These are phyloP conservation scores for Phyllosticta paracitricarpa DNA, from an alignment of 2,329 filamentous ascomycete species.

Conservation along the genomic window DNA sequence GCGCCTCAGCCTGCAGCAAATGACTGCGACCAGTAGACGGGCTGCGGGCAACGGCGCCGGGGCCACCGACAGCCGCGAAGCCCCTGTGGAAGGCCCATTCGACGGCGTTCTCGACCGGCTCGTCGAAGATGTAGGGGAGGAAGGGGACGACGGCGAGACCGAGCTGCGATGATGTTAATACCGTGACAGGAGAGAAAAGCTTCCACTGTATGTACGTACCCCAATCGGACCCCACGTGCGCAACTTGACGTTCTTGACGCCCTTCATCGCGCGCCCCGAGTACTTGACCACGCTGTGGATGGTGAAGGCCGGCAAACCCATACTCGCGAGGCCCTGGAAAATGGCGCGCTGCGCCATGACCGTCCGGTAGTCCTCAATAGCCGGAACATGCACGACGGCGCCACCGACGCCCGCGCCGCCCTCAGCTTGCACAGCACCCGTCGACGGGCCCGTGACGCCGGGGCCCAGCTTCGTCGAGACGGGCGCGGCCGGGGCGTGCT, in stretches of 20 bases:
- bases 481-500: conserved; percentile 7
- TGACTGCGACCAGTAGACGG: conserved; percentile 30
- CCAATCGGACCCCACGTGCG: conserved; percentile 88
- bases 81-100: conserved; percentile 83
- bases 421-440: conserved; percentile 12
- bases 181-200: background rate
- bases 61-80: conserved; percentile 63
- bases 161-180: conserved; percentile 32
- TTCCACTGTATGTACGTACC: conserved; percentile 41
- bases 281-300: conserved; percentile 91
- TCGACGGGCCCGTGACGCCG: conserved; percentile 12
- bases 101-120: conserved; percentile 84
- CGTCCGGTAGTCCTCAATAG: conserved; percentile 80
- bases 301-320: conserved; percentile 88
- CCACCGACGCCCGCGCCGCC: conserved; percentile 16
- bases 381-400: conserved; percentile 41
- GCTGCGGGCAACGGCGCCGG: conserved; percentile 41
- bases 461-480: conserved; percentile 18
- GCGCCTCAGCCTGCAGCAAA: conserved; percentile 24
- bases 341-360: conserved; percentile 86
- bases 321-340: conserved; percentile 83
- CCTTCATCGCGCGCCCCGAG: conserved; percentile 75
- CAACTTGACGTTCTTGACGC: conserved; percentile 60
- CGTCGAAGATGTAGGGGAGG: conserved; percentile 74
- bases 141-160: conserved; percentile 63